Base-by-base conservation (phyloP, 2,329 filamentous ascomycete species). In the Pseudogymnoascus sp. region DNA sequence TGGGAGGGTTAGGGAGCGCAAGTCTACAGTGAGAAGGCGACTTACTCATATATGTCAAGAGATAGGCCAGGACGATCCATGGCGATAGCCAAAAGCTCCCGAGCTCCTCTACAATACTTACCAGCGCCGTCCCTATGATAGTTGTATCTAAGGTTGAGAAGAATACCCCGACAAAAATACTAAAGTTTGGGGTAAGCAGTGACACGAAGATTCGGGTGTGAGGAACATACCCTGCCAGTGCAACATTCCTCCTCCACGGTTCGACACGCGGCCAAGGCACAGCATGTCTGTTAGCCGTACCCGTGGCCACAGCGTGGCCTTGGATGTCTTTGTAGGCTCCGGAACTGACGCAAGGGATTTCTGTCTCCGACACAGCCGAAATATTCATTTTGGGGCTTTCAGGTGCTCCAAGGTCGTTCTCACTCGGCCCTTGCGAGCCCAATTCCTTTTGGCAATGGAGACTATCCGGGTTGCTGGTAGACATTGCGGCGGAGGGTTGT, bases 71-170 rank as follows among this genome's bases (percentile, higher is more conserved):
- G 0, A 80, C 80, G 0, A 84, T 76, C 80, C 80, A 83, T 66
- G 81, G 83, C 60, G 82, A 75, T 3, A 66, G 67, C 9, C 74
- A 70, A 2, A 80, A 65, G 11, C 75, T 73, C 9, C 75, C 63
- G 58, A 85, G 81, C 2, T 85, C 80, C 24, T 67, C 68, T 1
- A 79, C 80, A 54, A 85, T 85, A n/a, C 74, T 75, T 66, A 80
- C 80, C 8, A 86, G 70, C 47, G 80, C 80, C 10, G 83, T 85
- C 1, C 83, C 81, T 1, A 86, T 79, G 37, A 86, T 84, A 3
- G 82, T 82, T 1, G 79, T 78, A 68, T 85, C 83, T n/a, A 84
- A 69, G 66, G 84, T 78, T 29, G 83, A 80, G 57, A 86, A 75
- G 60, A 84, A 82, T 0, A 85, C 74, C 2, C 82, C 82, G 5